Conservation (phyloP, 768 basidiomycete species). For the Panaeolus cyanescens region DNA sequence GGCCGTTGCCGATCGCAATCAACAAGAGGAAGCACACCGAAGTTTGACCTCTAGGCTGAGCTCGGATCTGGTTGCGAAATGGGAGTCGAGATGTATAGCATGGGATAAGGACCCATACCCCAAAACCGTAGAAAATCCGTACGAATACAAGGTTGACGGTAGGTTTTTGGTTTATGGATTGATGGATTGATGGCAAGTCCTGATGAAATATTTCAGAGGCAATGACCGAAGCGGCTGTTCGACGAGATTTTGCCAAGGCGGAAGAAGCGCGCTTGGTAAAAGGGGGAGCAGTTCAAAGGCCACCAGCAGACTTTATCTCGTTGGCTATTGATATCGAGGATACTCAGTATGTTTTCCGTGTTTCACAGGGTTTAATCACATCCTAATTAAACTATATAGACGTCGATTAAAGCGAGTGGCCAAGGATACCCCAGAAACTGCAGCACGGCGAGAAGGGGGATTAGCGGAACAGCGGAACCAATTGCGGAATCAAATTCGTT, state of each 20-base stretch:
- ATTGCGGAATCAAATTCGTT: conserved; percentile 3
- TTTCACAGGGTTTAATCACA: no score
- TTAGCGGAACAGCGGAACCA: conserved; percentile 12
- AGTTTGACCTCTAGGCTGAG: conserved; percentile 3
- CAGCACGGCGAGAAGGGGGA: conserved; percentile 2
- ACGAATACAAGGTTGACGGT: conserved; percentile 1
- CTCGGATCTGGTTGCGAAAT: not conserved
- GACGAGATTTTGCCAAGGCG: conserved; percentile 5
- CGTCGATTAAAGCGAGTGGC: conserved; percentile 5
- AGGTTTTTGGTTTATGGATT: not conserved
- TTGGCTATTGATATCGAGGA: conserved; percentile 15
- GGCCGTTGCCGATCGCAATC: conserved; percentile 12
- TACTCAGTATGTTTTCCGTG: conserved; percentile 14
- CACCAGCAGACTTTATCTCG: conserved; percentile 6
- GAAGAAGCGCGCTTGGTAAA: conserved; percentile 1
- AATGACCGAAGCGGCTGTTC: conserved; percentile 3
- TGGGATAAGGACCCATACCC: conserved; percentile 13
- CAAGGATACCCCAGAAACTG: conserved; percentile 8
- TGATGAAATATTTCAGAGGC: not conserved
- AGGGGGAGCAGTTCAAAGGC: not conserved
- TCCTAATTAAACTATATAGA: no score
- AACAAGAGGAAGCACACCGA: conserved; percentile 10
- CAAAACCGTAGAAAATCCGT: conserved; percentile 10
- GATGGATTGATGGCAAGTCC: not conserved
- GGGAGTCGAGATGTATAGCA: conserved; percentile 9